These are phyloP conservation scores for Pseudozyma tsukubaensis DNA, from an alignment of 1,284 basidiomycete genomes.

Conservation along the genomic window DNA sequence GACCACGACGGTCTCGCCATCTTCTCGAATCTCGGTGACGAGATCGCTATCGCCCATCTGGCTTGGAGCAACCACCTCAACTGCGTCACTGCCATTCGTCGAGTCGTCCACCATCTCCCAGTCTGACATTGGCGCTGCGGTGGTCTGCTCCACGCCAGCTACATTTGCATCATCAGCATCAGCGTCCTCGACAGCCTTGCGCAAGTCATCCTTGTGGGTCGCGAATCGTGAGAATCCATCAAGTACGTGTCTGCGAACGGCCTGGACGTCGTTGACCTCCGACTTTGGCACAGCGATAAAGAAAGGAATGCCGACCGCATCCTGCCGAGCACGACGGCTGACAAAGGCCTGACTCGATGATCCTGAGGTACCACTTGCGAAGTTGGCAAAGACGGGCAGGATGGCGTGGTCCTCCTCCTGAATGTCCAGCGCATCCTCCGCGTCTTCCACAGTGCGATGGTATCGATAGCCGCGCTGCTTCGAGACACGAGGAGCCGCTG, in stretches of 20 bases:
- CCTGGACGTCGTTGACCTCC: constrained; percentile 43
- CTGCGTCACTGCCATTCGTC: constrained; percentile 11
- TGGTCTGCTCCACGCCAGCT: background rate
- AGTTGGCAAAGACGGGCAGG: constrained; percentile 60
- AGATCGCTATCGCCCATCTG: constrained; percentile 19
- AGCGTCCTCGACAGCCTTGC: constrained; percentile 20
- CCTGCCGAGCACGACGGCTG: constrained; percentile 33
- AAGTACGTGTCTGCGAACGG: constrained; percentile 43
- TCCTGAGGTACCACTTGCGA: constrained; percentile 10
- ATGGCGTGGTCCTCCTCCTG: constrained; percentile 53
- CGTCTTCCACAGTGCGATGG: constrained; percentile 47
- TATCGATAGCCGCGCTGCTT: constrained; percentile 43
- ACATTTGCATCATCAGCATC: background rate
- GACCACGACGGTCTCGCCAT: constrained; percentile 47
- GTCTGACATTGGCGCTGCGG: constrained; percentile 27
- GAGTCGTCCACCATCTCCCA: constrained; percentile 55
- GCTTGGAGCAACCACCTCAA: constrained; percentile 27
- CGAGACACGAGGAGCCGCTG: constrained; percentile 34
- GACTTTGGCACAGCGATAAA: constrained; percentile 58
- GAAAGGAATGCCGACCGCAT: constrained; percentile 62
- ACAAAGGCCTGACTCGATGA: constrained; percentile 40
- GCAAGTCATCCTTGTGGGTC: constrained; percentile 14
- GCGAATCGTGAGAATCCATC: constrained; percentile 51
- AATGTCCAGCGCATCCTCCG: constrained; percentile 36
- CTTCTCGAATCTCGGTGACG: constrained; percentile 53